Evolutionary conservation across 148 eudicot genomes (phyloP).

Genomic region (Rhododendron molle): DNA sequence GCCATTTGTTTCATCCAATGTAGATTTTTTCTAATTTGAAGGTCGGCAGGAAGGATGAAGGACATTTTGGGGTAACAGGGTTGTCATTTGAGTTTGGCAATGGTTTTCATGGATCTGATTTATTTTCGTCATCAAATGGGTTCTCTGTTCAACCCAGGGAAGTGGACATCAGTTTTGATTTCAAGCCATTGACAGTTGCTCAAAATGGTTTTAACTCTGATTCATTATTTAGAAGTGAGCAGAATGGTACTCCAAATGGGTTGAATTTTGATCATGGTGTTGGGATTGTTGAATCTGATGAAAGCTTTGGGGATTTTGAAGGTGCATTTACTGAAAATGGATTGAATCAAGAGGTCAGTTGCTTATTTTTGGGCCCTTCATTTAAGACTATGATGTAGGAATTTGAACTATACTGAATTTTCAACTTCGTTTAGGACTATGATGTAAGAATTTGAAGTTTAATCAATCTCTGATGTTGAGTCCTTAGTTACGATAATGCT

Average conservation of each 20-base stretch:
- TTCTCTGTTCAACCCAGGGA: constrained; percentile 19
- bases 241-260: constrained; percentile 25
- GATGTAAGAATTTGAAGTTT: constrained; percentile 7
- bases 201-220: constrained; percentile 28
- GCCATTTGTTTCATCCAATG: constrained; percentile 7
- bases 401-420: neutral
- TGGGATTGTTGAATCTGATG: constrained; percentile 44
- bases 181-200: constrained; percentile 21
- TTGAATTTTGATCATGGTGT: constrained; percentile 14
- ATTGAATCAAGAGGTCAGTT: constrained; percentile 42
- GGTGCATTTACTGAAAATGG: constrained; percentile 43
- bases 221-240: constrained; percentile 23
- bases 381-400: neutral
- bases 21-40: constrained; percentile 8
- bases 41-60: constrained; percentile 39
- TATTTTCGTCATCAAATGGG: constrained; percentile 30
- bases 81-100: constrained; percentile 24
- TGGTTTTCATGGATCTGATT: constrained; percentile 28
- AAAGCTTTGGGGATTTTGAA: constrained; percentile 60
- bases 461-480: constrained; percentile 18
- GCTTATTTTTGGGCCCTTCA: constrained; percentile 7
- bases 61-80: constrained; percentile 21
- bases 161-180: constrained; percentile 22
- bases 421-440: neutral
- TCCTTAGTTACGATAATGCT: neutral